Evolutionary conservation across 768 basidiomycete genomes (phyloP).

Genomic region (Trametes punicea): DNA sequence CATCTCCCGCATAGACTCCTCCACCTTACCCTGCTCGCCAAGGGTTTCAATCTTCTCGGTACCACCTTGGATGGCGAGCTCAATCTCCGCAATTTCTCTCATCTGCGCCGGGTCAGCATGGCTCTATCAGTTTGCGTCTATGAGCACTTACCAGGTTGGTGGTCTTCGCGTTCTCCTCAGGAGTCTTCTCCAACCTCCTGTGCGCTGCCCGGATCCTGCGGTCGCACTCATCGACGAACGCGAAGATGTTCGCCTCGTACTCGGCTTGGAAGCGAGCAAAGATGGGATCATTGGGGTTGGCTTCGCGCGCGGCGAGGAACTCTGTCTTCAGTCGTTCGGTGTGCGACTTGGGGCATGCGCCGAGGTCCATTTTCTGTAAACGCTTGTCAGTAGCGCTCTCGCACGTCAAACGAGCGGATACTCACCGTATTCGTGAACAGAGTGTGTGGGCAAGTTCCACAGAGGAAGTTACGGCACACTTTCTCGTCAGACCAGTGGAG

Average conservation of each 20-base stretch:
- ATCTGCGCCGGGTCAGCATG: conserved; percentile 50
- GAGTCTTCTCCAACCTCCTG: conserved; percentile 95
- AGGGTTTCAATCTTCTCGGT: conserved; percentile 97
- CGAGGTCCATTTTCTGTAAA: conserved; percentile 96
- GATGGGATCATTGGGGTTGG: conserved; percentile 73
- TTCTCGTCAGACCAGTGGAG: conserved; percentile 94
- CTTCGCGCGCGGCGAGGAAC: conserved; percentile 75
- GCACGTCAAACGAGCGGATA: conserved; percentile 6
- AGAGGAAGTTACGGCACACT: conserved; percentile 97
- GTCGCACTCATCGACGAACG: conserved; percentile 98
- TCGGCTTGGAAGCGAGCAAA: conserved; percentile 89
- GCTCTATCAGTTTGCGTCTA: not conserved
- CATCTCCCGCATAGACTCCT: conserved; percentile 98
- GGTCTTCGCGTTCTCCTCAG: conserved; percentile 99
- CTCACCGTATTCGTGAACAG: conserved; percentile 97
- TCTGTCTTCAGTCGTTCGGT: conserved; percentile 92
- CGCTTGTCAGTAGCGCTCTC: not conserved
- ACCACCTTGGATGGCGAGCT: conserved; percentile 96
- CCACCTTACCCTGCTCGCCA: conserved; percentile 98
- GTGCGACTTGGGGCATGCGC: conserved; percentile 95
- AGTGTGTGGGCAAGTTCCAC: conserved; percentile 97
- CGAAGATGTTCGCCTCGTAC: conserved; percentile 92
- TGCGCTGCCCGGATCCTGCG: conserved; percentile 92
- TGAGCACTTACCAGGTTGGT: conserved; percentile 73
- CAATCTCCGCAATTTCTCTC: conserved; percentile 99